Conservation (phyloP, 768 basidiomycete species). For the Boletus reticuloceps region DNA sequence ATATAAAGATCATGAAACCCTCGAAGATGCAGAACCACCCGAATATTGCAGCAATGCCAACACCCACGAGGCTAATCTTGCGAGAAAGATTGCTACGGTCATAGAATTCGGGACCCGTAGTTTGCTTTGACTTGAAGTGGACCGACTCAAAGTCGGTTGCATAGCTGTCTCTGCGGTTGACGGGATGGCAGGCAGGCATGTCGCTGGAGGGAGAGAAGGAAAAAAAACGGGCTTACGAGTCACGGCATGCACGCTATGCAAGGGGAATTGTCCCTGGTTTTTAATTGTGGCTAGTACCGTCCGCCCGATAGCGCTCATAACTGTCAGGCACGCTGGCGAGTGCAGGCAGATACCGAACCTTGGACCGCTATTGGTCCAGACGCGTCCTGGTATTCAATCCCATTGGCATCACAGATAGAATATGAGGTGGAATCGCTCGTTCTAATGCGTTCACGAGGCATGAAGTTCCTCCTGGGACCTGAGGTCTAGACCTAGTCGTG, state of each 20-base stretch:
- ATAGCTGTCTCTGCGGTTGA: conserved; percentile 6
- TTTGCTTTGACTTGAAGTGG: conserved; percentile 19
- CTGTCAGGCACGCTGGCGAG: neutral
- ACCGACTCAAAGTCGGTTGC: conserved; percentile 22
- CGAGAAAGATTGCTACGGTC: conserved; percentile 27
- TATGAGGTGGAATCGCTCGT: too few species aligned
- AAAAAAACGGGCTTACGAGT: neutral
- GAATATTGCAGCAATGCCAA: conserved; percentile 22
- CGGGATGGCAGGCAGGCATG: conserved; percentile 4
- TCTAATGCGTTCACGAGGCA: too few species aligned
- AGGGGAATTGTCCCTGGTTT: conserved; percentile 1
- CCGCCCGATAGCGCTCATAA: neutral
- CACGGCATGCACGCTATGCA: neutral
- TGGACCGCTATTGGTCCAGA: too few species aligned
- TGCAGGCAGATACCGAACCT: neutral
- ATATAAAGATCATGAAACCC: conserved; percentile 22
- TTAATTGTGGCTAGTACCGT: neutral
- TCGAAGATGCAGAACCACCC: conserved; percentile 21
- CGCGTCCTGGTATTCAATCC: too few species aligned
- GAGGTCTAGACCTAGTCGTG: too few species aligned
- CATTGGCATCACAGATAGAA: too few species aligned
- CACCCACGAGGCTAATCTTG: conserved; percentile 21
- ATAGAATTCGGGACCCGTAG: conserved; percentile 26
- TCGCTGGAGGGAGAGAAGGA: neutral
- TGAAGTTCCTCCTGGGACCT: too few species aligned